Percentiles rank a stretch among this genome's conserved stretches.
Evolutionary conservation across 2,329 filamentous ascomycete genomes (phyloP).

Genomic region (Aspergillus japonicus): DNA sequence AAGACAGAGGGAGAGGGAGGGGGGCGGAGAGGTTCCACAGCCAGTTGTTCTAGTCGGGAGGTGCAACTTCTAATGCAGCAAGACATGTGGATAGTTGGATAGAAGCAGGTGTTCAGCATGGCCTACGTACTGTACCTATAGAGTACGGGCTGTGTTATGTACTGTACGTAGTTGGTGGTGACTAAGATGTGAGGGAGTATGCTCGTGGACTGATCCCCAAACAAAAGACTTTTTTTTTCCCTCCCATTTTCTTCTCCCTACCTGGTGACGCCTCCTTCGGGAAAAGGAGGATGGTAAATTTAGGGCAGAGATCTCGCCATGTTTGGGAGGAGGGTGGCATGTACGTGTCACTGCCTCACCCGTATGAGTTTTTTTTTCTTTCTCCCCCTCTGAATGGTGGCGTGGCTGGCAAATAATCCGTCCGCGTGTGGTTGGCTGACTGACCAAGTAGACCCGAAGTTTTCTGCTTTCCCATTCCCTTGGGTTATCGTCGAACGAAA

Average conservation of each 20-base stretch:
- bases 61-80: background rate
- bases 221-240: too few relatives aligned
- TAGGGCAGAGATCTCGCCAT: slow-evolving; percentile 5
- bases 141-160: too few relatives aligned
- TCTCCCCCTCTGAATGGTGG: slow-evolving; percentile 2
- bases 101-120: background rate
- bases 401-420: slow-evolving; percentile 21
- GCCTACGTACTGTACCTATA: background rate
- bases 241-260: too few relatives aligned
- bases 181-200: too few relatives aligned
- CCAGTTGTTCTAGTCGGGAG: slow-evolving; percentile 14
- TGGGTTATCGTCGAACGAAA: slow-evolving; percentile 2
- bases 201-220: too few relatives aligned
- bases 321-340: background rate
- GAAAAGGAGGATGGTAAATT: background rate
- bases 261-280: background rate
- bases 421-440: slow-evolving; percentile 18
- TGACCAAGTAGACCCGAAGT: too few relatives aligned
- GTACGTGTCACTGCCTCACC: slow-evolving; percentile 11
- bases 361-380: background rate
- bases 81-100: background rate
- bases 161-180: too few relatives aligned
- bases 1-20: background rate
- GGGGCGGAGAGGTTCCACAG: slow-evolving; percentile 15
- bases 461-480: background rate